Conservation (phyloP, 164 flowering plant genomes). For the Vitis cinerea region DNA sequence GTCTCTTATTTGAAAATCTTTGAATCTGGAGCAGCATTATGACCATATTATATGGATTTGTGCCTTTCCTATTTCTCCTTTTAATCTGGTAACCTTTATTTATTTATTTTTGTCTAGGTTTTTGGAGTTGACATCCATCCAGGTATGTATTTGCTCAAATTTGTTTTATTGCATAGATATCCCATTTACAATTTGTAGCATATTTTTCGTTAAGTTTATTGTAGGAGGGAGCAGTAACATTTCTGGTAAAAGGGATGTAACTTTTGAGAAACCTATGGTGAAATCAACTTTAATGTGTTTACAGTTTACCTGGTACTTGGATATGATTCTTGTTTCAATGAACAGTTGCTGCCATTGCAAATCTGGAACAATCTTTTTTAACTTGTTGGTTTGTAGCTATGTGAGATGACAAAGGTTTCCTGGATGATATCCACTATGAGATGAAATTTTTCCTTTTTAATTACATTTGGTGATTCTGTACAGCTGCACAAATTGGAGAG, state of each 20-base stretch:
- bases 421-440: background rate
- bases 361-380: background rate
- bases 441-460: background rate
- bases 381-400: background rate
- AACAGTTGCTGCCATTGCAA: background rate
- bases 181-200: background rate
- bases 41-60: background rate
- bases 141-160: constrained; percentile 34
- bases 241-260: background rate
- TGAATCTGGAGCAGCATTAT: background rate
- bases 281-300: too few relatives aligned
- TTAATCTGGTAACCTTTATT: background rate
- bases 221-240: background rate
- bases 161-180: background rate
- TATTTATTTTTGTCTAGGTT: constrained; percentile 42
- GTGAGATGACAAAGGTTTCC: background rate
- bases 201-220: background rate
- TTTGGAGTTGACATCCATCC: constrained; percentile 93
- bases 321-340: too few relatives aligned
- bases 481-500: constrained; percentile 89
- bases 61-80: background rate
- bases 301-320: too few relatives aligned
- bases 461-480: constrained; percentile 7
- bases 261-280: background rate
- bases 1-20: background rate